Percentiles rank a stretch among this genome's conserved stretches.
Conservation (phyloP, 2,329 filamentous ascomycete genomes). For the Meredithiella fracta region DNA sequence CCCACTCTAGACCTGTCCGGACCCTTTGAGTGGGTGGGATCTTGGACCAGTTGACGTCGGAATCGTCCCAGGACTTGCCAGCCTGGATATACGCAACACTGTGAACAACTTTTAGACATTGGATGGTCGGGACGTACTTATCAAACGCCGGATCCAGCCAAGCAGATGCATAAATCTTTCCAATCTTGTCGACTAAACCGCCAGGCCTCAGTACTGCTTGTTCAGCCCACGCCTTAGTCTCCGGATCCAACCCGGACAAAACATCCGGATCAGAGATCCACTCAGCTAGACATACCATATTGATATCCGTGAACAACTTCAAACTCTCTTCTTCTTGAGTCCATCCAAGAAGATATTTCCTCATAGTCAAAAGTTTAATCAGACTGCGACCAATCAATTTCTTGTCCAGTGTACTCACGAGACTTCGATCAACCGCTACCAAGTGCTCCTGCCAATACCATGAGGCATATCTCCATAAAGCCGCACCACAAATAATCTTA, state of each 20-base stretch:
- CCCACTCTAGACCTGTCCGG: conserved; percentile 23
- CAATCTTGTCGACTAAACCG: conserved; percentile 24
- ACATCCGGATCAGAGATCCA: conserved; percentile 24
- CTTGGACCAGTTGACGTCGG: conserved; percentile 23
- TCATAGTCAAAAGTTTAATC: conserved; percentile 24
- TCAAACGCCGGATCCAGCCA: conserved; percentile 24
- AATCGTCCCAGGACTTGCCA: conserved; percentile 24
- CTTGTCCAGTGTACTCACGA: conserved; percentile 20
- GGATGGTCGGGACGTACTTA: conserved; percentile 24
- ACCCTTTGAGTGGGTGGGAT: conserved; percentile 23
- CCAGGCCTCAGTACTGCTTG: conserved; percentile 18
- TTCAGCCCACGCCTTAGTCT: conserved; percentile 21
- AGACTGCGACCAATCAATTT: conserved; percentile 21
- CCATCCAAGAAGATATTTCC: conserved; percentile 24
- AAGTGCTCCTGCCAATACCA: conserved; percentile 32
- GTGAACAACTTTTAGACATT: conserved; percentile 29
- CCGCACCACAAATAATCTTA: conserved; percentile 7
- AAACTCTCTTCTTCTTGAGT: conserved; percentile 28
- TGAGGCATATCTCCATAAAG: conserved; percentile 23
- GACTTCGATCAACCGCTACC: conserved; percentile 20
- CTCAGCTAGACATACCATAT: conserved; percentile 22
- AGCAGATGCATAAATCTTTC: conserved; percentile 24
- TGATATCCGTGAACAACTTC: conserved; percentile 25
- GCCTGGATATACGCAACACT: conserved; percentile 25
- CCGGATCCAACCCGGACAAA: conserved; percentile 18